Base-by-base conservation (phyloP, 75 land plant species). In the Ceratopteris richardii region DNA sequence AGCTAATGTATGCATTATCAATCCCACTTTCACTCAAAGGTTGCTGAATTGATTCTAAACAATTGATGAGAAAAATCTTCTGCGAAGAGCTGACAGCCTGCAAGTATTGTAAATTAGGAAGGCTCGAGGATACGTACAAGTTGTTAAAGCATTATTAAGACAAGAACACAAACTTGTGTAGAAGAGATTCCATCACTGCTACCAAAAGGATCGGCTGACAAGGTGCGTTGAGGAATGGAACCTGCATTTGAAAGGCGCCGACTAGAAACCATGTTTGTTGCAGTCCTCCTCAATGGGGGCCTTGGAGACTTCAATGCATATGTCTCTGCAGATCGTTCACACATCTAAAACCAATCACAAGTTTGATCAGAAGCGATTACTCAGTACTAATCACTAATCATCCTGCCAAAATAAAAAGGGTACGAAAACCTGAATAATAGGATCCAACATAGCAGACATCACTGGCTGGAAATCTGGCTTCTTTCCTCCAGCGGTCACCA, bases 381-480 rank as follows among this genome's bases (percentile, higher is more conserved):
- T 19, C 19, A 51, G 23, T 18, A 18, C 14, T 40, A 40, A 14
- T 10, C 42, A 40, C 42, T 40, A 9, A 9, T 10, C 42, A 40
- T 10, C 14, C 14, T 14, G 9, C 42, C 42, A 40, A 14, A 40
- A 10, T 40, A 3, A n/a, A 46, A 46, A 21, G 4, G 17, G 17
- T 3, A 5, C 5, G 22, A 14, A 46, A 46, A 85, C 95, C 90
- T 75, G 85, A 40, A 94, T 78, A 11, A 94, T 80, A 44, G 98
- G 98, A 63, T 89, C 86, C 52, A 94, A 63, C 44, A 90, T 64
- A 51, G 96, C 87, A 64, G 78, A 65, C 50, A 86, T 75, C 24
- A 94, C 95, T 24, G 87, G 98, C 63, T 83, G 84, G 64, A 94
- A 94, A 37, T 70, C 81, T 25, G 87, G 84, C 61, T 80, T 92